Conservation (phyloP, 108 stramenopile genomes). For the Pelagomonas calceolata region DNA sequence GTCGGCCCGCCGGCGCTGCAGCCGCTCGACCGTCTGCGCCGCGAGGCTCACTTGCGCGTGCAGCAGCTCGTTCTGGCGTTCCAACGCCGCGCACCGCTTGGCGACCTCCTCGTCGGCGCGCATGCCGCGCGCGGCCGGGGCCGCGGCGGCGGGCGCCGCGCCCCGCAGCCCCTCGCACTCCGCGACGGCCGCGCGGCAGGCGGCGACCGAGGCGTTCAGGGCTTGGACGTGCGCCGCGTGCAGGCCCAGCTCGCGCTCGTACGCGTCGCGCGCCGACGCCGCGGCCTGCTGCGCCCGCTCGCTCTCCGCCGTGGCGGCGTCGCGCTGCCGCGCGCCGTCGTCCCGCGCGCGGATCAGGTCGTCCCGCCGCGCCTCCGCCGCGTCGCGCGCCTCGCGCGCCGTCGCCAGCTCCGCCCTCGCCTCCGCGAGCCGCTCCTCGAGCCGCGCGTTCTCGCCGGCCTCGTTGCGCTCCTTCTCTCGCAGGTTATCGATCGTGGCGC, state of each 20-base stretch:
- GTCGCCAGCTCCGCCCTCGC: not conserved
- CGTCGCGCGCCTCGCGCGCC: no score
- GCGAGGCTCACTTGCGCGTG: not conserved
- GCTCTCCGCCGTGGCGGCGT: not conserved
- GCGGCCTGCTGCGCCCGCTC: not conserved
- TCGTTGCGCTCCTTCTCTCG: no score
- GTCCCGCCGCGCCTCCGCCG: not conserved
- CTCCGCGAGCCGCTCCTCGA: not conserved
- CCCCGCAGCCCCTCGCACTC: not conserved
- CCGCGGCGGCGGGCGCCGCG: not conserved
- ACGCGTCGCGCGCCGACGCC: constrained; percentile 1
- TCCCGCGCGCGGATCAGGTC: not conserved
- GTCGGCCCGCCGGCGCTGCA: not conserved
- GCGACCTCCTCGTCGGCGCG: not conserved
- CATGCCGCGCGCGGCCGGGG: not conserved
- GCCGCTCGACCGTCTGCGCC: not conserved
- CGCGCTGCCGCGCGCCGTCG: not conserved
- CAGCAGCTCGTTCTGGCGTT: not conserved
- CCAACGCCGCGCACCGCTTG: not conserved
- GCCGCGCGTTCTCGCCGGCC: not conserved
- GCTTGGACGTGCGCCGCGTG: constrained; percentile 6
- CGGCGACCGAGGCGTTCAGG: not conserved
- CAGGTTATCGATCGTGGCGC: not conserved
- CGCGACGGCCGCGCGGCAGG: not conserved
- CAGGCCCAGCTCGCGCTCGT: constrained; percentile 15